Base-by-base conservation (phyloP, 768 basidiomycete genomes). In the Mycena metata region DNA sequence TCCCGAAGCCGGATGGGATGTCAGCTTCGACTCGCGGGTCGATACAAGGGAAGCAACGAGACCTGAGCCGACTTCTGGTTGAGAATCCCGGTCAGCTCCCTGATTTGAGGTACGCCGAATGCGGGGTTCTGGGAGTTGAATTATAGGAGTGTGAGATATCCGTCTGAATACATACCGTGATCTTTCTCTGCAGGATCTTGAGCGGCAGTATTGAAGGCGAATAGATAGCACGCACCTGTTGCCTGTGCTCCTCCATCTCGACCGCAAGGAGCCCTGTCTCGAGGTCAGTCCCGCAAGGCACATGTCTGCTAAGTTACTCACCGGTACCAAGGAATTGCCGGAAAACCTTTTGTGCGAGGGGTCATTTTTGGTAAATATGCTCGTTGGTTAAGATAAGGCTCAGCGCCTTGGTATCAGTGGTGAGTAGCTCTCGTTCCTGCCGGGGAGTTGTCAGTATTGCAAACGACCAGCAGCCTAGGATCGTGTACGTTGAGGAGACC, bases 61-160 rank as follows among this genome's bases (percentile, higher is more conserved):
- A 88, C 89, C 75, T 86, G 78, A 0, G 84, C 69, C 0, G 90
- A 79, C 74, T 90, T 91, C 3, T 84, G 82, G 10, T 83, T 61
- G 70, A 86, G 85, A 17, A 81, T 80, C 2, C 76, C 74, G 0
- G 84, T 83, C 11, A 91, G 73, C 46, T 85, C 86, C 2, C 89
- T 81, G 43, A 91, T 83, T 70, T 90, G 89, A 1, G 83, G 77
- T 3, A 83, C 82, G 1, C 90, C 89, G 70, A 92, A 92, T 0
- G 90, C 90, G 15, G 90, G 90, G 69, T 91, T 91, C 90, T 86
- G 58, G 35, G 21, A 54, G 15, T 2, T 24, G 21, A 9, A 39
- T 52, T 23, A 50, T 26, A 8, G 2, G 39, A 13, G 11, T 21
- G 43, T 21, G 36, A 42, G 23, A n/a, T 15, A 26, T 9, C 21